Percentiles rank a stretch among this genome's conserved stretches.
These are phyloP conservation scores for Zangia roseola DNA, from an alignment of 768 basidiomycete species.

Conservation along the genomic window DNA sequence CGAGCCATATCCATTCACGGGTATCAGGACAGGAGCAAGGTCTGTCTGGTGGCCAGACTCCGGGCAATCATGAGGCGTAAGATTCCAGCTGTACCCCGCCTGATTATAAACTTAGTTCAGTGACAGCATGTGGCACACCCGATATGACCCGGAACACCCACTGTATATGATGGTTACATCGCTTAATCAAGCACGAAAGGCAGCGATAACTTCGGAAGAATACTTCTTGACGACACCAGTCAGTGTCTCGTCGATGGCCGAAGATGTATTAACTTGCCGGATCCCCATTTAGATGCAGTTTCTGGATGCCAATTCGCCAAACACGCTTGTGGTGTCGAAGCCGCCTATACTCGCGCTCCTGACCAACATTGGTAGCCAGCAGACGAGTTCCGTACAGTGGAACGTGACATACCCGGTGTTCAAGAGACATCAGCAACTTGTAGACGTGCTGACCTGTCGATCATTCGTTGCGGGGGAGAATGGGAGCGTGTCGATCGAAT, in stretches of 20 bases:
- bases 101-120: constrained; percentile 6
- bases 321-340: constrained; percentile 50
- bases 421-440: constrained; percentile 39
- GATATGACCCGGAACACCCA: constrained; percentile 49
- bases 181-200: constrained; percentile 55
- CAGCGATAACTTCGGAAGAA: constrained; percentile 42
- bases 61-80: constrained; percentile 52
- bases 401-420: constrained; percentile 43
- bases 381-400: constrained; percentile 39
- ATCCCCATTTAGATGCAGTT: constrained; percentile 42
- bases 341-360: constrained; percentile 55
- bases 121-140: constrained; percentile 59
- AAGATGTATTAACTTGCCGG: background rate
- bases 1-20: background rate
- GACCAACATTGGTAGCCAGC: constrained; percentile 49
- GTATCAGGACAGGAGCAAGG: constrained; percentile 48
- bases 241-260: constrained; percentile 9
- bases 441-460: constrained; percentile 55
- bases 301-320: constrained; percentile 36
- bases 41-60: constrained; percentile 43
- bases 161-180: constrained; percentile 45
- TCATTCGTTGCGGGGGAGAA: constrained; percentile 34
- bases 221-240: constrained; percentile 50
- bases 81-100: constrained; percentile 1
- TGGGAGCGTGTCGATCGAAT: constrained; percentile 41